These are phyloP conservation scores for Canavalia gladiata DNA, from an alignment of 306 rosid genomes.

Conservation along the genomic window DNA sequence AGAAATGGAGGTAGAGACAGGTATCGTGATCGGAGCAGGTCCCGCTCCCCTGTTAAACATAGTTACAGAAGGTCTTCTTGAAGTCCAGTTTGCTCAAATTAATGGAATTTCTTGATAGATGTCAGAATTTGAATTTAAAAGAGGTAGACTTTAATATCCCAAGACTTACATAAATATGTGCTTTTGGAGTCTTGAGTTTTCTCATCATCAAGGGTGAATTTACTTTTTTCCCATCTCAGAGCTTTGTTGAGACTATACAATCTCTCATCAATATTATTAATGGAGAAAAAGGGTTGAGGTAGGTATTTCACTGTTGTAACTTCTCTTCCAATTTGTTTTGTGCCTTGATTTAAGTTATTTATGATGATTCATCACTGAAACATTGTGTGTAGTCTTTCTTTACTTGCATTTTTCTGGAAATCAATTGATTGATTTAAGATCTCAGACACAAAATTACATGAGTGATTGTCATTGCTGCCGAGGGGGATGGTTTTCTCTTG, in stretches of 20 bases:
- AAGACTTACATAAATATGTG: slow-evolving; percentile 73
- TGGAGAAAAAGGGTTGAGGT: slow-evolving; percentile 92
- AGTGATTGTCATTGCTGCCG: slow-evolving; percentile 80
- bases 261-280: slow-evolving; percentile 83
- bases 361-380: slow-evolving; percentile 59
- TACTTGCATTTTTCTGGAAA: slow-evolving; percentile 49
- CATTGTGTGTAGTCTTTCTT: slow-evolving; percentile 57
- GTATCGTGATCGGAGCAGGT: slow-evolving; percentile 83
- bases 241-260: slow-evolving; percentile 86
- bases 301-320: slow-evolving; percentile 80
- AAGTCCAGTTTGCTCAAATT: slow-evolving; percentile 76
- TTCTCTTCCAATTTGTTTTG: slow-evolving; percentile 53
- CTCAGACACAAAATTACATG: slow-evolving; percentile 68
- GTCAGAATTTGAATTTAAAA: slow-evolving; percentile 80
- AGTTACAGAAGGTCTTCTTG: slow-evolving; percentile 78
- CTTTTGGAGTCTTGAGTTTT: slow-evolving; percentile 66
- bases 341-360: slow-evolving; percentile 53
- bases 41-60: slow-evolving; percentile 86
- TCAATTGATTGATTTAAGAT: slow-evolving; percentile 64
- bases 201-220: slow-evolving; percentile 80
- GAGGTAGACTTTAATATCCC: slow-evolving; percentile 91
- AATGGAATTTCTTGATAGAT: slow-evolving; percentile 75
- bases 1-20: slow-evolving; percentile 86
- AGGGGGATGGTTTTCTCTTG: slow-evolving; percentile 72
- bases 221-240: slow-evolving; percentile 81